These are phyloP conservation scores for Tylopilus balloui DNA, from an alignment of 768 basidiomycete species.

Conservation along the genomic window DNA sequence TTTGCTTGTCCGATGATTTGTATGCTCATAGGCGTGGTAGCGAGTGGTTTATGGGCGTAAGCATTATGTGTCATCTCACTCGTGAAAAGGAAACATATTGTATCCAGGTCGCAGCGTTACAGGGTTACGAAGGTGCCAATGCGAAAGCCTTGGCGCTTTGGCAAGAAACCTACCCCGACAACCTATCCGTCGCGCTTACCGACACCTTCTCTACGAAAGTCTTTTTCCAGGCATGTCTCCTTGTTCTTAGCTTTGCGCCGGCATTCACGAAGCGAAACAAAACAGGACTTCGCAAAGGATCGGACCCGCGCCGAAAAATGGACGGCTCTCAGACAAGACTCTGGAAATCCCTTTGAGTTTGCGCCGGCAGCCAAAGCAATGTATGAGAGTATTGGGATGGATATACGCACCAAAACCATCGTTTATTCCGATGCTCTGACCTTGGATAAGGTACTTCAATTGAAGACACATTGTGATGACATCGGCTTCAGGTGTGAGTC, in stretches of 20 bases:
- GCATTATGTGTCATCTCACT: conserved; percentile 11
- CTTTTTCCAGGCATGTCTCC: conserved; percentile 67
- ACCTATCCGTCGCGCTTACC: conserved; percentile 73
- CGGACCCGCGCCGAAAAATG: conserved; percentile 64
- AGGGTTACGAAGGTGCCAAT: conserved; percentile 79
- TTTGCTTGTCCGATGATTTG: background rate
- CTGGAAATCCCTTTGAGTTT: conserved; percentile 84
- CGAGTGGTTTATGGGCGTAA: conserved; percentile 90
- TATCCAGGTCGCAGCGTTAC: conserved; percentile 70
- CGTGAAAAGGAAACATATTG: background rate
- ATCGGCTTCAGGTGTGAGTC: conserved; percentile 65
- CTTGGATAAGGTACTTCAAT: conserved; percentile 60
- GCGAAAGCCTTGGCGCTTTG: conserved; percentile 73
- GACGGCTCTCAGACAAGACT: conserved; percentile 88
- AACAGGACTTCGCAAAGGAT: conserved; percentile 55
- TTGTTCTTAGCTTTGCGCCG: background rate
- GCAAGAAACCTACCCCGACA: conserved; percentile 67
- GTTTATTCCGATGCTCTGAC: conserved; percentile 83
- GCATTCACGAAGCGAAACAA: background rate
- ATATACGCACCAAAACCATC: conserved; percentile 59
- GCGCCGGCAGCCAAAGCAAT: conserved; percentile 67
- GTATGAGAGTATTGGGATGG: conserved; percentile 68
- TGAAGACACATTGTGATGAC: conserved; percentile 69
- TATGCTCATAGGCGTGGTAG: conserved; percentile 34
- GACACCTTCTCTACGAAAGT: conserved; percentile 90